These are phyloP conservation scores for Linnemannia schmuckeri DNA, from an alignment of 192 early-diverging fungal genomes.

Conservation along the genomic window DNA sequence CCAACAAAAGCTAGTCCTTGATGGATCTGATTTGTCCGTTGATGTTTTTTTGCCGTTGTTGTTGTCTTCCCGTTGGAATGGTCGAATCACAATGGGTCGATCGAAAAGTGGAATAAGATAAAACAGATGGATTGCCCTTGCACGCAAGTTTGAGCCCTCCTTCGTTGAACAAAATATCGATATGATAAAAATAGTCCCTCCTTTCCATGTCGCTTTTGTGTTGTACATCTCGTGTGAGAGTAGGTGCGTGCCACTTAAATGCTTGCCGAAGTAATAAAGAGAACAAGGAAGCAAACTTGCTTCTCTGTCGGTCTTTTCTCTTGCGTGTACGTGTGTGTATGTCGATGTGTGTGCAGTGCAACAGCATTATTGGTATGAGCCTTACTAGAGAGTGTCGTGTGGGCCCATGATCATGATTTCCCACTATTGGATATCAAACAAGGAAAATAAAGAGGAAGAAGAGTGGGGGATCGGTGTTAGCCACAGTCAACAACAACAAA, in stretches of 20 bases:
- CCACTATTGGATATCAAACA: conserved; percentile 68
- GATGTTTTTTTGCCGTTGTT: background rate
- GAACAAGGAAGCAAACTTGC: background rate
- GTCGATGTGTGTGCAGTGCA: background rate
- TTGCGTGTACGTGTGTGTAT: background rate
- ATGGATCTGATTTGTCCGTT: conserved; percentile 5
- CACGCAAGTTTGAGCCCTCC: background rate
- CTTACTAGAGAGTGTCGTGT: conserved; percentile 87
- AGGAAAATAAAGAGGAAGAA: background rate
- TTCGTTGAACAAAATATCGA: background rate
- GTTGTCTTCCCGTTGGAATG: background rate
- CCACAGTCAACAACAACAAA: conserved; percentile 12
- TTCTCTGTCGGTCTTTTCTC: too few relatives aligned
- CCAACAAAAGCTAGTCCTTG: background rate
- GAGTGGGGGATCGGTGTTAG: background rate
- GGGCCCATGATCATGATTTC: conserved; percentile 94
- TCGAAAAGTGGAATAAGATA: background rate
- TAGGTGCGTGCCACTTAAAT: background rate
- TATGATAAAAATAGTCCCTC: background rate
- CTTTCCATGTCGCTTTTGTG: background rate
- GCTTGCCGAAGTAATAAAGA: background rate
- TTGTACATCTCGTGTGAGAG: background rate
- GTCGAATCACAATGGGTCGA: background rate
- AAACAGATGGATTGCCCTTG: background rate
- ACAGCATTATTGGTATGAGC: conserved; percentile 10